Conservation (phyloP, 176 grass and related monocot species). For the Chloris gayana region DNA sequence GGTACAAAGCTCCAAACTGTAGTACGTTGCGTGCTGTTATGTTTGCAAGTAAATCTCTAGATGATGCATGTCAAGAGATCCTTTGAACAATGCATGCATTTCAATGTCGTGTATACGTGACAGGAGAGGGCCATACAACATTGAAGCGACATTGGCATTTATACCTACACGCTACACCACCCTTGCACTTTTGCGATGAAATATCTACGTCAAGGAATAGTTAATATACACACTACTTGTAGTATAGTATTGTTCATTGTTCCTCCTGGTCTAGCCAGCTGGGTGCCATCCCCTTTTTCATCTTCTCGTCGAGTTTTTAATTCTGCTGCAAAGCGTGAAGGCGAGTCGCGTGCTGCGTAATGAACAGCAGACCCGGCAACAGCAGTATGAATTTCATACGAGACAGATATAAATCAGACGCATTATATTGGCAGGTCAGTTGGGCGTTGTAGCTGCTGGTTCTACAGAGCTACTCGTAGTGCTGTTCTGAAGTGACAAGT, state of each 20-base stretch:
- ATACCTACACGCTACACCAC: conserved; percentile 10
- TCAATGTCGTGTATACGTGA: not conserved
- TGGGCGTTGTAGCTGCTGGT: conserved; percentile 44
- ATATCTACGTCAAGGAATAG: conserved; percentile 48
- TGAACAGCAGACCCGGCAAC: not conserved
- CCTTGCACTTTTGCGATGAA: conserved; percentile 19
- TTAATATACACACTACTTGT: not conserved
- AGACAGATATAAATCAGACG: conserved; percentile 50
- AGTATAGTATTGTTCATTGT: not conserved
- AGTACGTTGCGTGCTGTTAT: conserved; percentile 36
- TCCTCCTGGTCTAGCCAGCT: not conserved
- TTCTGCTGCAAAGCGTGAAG: conserved; percentile 35
- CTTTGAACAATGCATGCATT: not conserved
- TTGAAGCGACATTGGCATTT: conserved; percentile 33
- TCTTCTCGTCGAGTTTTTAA: not conserved
- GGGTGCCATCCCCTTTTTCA: not conserved
- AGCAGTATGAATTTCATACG: conserved; percentile 44
- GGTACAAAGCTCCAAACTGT: not conserved
- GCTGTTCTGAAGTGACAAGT: conserved; percentile 79
- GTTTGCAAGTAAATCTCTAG: not conserved
- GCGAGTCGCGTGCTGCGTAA: conserved; percentile 23
- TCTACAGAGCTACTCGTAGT: conserved; percentile 50
- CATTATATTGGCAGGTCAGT: conserved; percentile 37
- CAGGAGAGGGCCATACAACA: not conserved
- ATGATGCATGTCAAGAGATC: conserved; percentile 5